Conservation (phyloP, 208 protist species). For the Wallacemonas sp. region DNA sequence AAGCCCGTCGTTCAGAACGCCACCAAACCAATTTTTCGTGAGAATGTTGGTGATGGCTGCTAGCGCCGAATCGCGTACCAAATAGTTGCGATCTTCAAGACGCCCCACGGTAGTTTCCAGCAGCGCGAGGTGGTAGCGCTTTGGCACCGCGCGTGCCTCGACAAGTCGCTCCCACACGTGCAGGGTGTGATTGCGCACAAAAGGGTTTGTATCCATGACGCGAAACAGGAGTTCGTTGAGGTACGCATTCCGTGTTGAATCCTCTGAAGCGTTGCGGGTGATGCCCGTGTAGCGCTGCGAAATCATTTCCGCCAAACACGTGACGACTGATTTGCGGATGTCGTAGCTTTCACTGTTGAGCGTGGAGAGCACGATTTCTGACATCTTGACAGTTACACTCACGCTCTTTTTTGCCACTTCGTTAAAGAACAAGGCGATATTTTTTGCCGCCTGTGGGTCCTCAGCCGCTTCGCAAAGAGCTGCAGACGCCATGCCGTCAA, state of each 20-base stretch:
- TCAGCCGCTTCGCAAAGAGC: slow-evolving; percentile 59
- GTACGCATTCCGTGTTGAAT: slow-evolving; percentile 56
- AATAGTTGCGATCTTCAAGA: slow-evolving; percentile 83
- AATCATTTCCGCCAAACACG: slow-evolving; percentile 81
- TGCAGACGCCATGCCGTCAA: slow-evolving; percentile 63
- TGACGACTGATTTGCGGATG: slow-evolving; percentile 79
- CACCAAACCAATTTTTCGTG: slow-evolving; percentile 85
- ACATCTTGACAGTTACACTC: slow-evolving; percentile 70
- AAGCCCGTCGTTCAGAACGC: slow-evolving; percentile 62
- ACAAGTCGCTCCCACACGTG: slow-evolving; percentile 79
- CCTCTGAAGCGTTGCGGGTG: slow-evolving; percentile 34
- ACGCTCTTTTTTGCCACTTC: slow-evolving; percentile 79
- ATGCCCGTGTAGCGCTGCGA: slow-evolving; percentile 78
- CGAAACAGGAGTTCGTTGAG: slow-evolving; percentile 85
- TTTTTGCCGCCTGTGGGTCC: slow-evolving; percentile 65
- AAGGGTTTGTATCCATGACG: slow-evolving; percentile 86
- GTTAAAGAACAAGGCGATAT: slow-evolving; percentile 74
- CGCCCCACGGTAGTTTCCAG: slow-evolving; percentile 67
- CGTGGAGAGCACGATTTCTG: slow-evolving; percentile 51
- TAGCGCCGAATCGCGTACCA: slow-evolving; percentile 85
- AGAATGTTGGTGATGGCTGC: slow-evolving; percentile 60
- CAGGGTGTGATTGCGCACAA: slow-evolving; percentile 84
- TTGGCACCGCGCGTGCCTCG: slow-evolving; percentile 72
- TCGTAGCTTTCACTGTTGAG: slow-evolving; percentile 88
- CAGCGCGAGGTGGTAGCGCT: slow-evolving; percentile 69